Evolutionary conservation across 2,329 filamentous ascomycete genomes (phyloP).

Genomic region (Beauveria sp.): DNA sequence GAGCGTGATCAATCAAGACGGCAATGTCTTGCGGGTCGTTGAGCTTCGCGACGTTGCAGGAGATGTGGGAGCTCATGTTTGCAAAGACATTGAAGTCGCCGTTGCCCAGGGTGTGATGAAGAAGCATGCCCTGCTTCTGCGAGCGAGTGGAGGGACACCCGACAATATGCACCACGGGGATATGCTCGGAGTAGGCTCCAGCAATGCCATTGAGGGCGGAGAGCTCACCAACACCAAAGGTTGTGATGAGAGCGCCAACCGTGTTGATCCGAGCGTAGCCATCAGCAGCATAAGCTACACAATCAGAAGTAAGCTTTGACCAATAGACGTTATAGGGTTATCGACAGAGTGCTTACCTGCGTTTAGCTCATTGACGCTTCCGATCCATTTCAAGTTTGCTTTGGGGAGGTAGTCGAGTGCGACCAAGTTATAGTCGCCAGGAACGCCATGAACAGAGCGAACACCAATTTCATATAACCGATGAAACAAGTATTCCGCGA

Average conservation of each 20-base stretch:
- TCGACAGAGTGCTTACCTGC: constrained; percentile 39
- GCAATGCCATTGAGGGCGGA: constrained; percentile 67
- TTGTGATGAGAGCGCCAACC: constrained; percentile 63
- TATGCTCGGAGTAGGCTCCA: constrained; percentile 65
- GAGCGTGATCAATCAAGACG: constrained; percentile 66
- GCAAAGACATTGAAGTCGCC: constrained; percentile 78
- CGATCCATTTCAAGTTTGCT: constrained; percentile 55
- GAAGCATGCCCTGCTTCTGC: constrained; percentile 39
- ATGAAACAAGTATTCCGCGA: constrained; percentile 61
- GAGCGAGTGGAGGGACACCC: constrained; percentile 42
- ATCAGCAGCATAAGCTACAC: constrained; percentile 65
- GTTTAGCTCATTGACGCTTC: constrained; percentile 66
- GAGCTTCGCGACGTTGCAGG: constrained; percentile 63
- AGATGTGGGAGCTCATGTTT: constrained; percentile 67
- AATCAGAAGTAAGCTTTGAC: constrained; percentile 12
- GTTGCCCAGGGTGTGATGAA: constrained; percentile 66
- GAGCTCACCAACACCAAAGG: constrained; percentile 69
- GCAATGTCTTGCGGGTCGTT: constrained; percentile 64
- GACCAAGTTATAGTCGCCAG: constrained; percentile 66
- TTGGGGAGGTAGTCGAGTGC: constrained; percentile 59
- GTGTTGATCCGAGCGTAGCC: constrained; percentile 69
- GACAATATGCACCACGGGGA: constrained; percentile 64
- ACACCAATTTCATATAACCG: constrained; percentile 58
- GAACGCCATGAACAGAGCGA: constrained; percentile 59
- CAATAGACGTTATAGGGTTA: not conserved